Evolutionary conservation across 2,329 filamentous ascomycete genomes (phyloP), one percentile per base, ranked within the genome.

Genomic region (Penicillium oxalicum): DNA sequence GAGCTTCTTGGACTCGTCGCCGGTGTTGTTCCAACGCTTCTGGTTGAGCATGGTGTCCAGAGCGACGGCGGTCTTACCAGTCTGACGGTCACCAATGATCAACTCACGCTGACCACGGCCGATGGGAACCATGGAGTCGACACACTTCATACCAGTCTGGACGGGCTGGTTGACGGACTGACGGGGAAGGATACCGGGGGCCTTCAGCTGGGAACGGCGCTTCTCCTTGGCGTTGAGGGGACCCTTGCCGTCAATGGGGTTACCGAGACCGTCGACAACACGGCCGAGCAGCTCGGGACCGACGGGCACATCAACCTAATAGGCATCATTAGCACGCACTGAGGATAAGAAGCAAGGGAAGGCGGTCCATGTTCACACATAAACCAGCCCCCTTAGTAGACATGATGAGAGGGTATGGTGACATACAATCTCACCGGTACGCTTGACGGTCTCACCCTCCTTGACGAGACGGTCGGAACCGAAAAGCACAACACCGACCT

Each of bases 61-160:
- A 69, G 87, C 91, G 72, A 98, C 91, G 68, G 93, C 93, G 71
- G 93, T 98, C 87, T 98, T 98, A 77, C 93, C 93, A 67, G 93
- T 98, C 80, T 98, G 93, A 90, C 93, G 93, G 74, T 98, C 93
- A 81, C 93, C 93, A 77, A 98, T 98, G 76, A 98, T 97, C 83
- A 98, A 80, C 82, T 98, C 93, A 91, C 93, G 93, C 83, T 98
- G 93, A 71, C 93, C 93, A 91, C 93, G 93, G 74, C 93, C 93
- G 68, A 98, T 96, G 68, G 93, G 93, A 66, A 98, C 93, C 93
- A 98, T 97, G 78, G 93, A 91, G 74, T 98, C 93, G 79, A 98
- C 82, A 66, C 89, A 95, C 84, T 98, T 98, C 67, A 97, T 86
- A 81, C 93, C 93, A 73, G 93, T 98, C 86, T 98, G 93, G 63